phyloP scores from a whole-genome alignment of 2,329 filamentous ascomycete genomes.

The Clonostachys sp. region DNA sequence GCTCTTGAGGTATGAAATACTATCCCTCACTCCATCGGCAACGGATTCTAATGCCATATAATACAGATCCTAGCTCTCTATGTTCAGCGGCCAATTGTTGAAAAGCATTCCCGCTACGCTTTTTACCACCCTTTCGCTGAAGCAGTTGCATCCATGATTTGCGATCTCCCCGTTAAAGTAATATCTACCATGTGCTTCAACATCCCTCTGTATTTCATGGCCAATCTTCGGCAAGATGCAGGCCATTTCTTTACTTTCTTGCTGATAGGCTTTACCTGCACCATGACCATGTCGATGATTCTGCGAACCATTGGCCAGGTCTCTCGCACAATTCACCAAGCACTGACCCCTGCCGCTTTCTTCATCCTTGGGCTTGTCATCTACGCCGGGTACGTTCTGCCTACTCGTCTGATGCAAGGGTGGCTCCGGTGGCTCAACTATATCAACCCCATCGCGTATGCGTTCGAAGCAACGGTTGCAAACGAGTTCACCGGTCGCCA shows the following conservation, averaged over 20 bases:
- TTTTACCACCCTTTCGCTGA: slow-evolving; percentile 24
- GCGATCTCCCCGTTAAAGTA: slow-evolving; percentile 33
- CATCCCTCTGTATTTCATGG: slow-evolving; percentile 43
- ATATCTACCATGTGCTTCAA: slow-evolving; percentile 31
- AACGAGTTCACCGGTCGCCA: slow-evolving; percentile 49
- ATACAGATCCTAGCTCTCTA: slow-evolving; percentile 45
- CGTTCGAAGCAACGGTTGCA: slow-evolving; percentile 54
- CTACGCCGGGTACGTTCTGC: slow-evolving; percentile 53
- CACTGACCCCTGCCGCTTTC: slow-evolving; percentile 46
- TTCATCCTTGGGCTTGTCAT: slow-evolving; percentile 56
- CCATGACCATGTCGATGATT: slow-evolving; percentile 63
- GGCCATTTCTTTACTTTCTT: slow-evolving; percentile 41
- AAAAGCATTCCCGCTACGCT: slow-evolving; percentile 26
- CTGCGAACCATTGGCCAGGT: slow-evolving; percentile 70
- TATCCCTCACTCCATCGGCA: neutral
- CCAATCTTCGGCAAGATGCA: slow-evolving; percentile 33
- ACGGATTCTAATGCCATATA: slow-evolving; percentile 32
- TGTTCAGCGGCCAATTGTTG: slow-evolving; percentile 27
- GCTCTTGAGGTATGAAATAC: slow-evolving; percentile 44
- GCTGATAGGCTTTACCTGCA: slow-evolving; percentile 31
- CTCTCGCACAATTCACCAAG: slow-evolving; percentile 60
- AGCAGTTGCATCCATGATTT: slow-evolving; percentile 23
- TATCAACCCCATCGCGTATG: slow-evolving; percentile 60
- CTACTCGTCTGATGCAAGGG: slow-evolving; percentile 55
- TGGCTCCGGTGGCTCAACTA: slow-evolving; percentile 68